A percentile compares a stretch with the other conserved stretches of the same genome.
Conservation (phyloP, 1,284 basidiomycete species). For the Rhodotorula mucilaginosa region DNA sequence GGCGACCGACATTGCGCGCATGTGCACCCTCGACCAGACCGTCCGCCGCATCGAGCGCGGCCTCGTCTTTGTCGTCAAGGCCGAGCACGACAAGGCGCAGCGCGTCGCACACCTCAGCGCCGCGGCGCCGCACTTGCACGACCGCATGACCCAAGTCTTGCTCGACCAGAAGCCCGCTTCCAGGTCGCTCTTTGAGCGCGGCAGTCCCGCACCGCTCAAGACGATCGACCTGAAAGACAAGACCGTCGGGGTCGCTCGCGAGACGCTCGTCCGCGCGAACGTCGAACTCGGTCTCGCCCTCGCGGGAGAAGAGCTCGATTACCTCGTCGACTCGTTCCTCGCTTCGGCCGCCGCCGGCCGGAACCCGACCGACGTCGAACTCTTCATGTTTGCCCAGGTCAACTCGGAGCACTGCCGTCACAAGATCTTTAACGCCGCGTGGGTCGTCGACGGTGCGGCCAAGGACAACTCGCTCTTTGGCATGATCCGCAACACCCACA, state of each 20-base stretch:
- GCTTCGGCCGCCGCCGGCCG: constrained; percentile 62
- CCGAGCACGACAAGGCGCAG: constrained; percentile 47
- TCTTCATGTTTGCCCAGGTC: constrained; percentile 99
- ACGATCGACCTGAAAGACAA: constrained; percentile 61
- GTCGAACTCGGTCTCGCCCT: constrained; percentile 84
- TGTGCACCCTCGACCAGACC: constrained; percentile 72
- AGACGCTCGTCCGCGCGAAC: constrained; percentile 73
- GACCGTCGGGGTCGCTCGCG: constrained; percentile 43
- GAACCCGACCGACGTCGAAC: constrained; percentile 92
- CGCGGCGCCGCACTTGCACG: constrained; percentile 73
- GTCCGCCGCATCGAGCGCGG: constrained; percentile 84
- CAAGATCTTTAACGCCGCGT: constrained; percentile 99
- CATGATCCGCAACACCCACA: constrained; percentile 98
- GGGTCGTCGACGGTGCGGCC: constrained; percentile 58
- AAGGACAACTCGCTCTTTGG: constrained; percentile 77
- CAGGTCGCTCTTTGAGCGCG: constrained; percentile 67
- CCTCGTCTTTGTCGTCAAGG: constrained; percentile 67
- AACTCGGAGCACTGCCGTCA: constrained; percentile 99
- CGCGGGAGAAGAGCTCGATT: constrained; percentile 84
- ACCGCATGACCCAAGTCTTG: constrained; percentile 91
- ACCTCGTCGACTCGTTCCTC: constrained; percentile 85
- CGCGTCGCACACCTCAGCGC: constrained; percentile 39
- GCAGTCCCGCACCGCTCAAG: constrained; percentile 66
- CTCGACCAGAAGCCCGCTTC: constrained; percentile 62
- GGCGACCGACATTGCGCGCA: constrained; percentile 88